Percentiles rank a stretch among this genome's conserved stretches.
These are phyloP conservation scores for Viola pubescens DNA, from an alignment of 441 rosid genomes.

Conservation along the genomic window DNA sequence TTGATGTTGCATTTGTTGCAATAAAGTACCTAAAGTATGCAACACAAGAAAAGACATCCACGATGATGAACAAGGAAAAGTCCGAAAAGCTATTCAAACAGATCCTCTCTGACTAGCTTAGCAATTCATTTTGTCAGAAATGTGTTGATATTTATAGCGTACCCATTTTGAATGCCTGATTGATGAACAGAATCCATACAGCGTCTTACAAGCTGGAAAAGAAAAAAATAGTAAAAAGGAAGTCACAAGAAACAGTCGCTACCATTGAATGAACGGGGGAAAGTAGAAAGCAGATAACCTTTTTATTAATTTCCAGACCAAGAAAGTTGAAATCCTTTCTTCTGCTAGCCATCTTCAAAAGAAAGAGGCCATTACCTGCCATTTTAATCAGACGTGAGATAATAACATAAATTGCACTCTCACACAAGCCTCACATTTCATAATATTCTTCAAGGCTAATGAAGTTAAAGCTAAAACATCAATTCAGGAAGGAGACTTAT, in stretches of 20 bases:
- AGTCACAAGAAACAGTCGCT: constrained; percentile 11
- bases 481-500: too few relatives aligned
- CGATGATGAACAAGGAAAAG: constrained; percentile 8
- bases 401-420: constrained; percentile 9
- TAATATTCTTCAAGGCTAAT: constrained; percentile 6
- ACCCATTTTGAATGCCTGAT: constrained; percentile 45
- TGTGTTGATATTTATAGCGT: constrained; percentile 4
- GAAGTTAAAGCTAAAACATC: not conserved
- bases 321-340: constrained; percentile 58
- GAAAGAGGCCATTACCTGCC: constrained; percentile 58
- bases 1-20: constrained; percentile 55
- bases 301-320: constrained; percentile 59
- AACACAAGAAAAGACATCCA: constrained; percentile 7
- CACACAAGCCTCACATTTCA: not conserved
- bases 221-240: not conserved
- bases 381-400: constrained; percentile 13
- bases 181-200: constrained; percentile 40
- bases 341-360: constrained; percentile 54
- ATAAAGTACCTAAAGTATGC: constrained; percentile 41
- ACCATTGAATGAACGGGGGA: not conserved
- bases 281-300: constrained; percentile 29
- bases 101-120: not conserved
- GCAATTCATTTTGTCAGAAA: not conserved
- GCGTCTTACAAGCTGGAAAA: constrained; percentile 41
- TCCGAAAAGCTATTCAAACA: not conserved